phyloP scores from a whole-genome alignment of 2,329 filamentous ascomycete species.

The Claviceps capensis region DNA sequence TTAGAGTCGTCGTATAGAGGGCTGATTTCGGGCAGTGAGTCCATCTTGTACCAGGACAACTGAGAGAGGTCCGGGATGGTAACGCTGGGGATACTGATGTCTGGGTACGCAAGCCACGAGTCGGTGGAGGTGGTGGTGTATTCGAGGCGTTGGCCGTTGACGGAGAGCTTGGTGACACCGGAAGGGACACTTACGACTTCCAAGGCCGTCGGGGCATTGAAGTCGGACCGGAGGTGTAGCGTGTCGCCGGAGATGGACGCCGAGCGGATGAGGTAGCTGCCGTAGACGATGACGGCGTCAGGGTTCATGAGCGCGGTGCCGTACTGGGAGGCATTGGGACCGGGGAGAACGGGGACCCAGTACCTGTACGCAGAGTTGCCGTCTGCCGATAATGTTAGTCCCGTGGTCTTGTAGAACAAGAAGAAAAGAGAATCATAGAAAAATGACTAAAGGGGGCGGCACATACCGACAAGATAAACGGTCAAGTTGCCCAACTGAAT shows the following conservation, averaged over 20 bases:
- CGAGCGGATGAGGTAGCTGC: slow-evolving; percentile 49
- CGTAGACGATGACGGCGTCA: slow-evolving; percentile 43
- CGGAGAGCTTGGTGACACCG: slow-evolving; percentile 27
- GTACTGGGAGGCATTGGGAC: slow-evolving; percentile 14
- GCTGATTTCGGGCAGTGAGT: slow-evolving; percentile 57
- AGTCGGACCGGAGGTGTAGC: slow-evolving; percentile 53
- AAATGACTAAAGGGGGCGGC: neutral
- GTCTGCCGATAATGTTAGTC: slow-evolving; percentile 23
- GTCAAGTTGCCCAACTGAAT: slow-evolving; percentile 24
- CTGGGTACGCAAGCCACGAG: slow-evolving; percentile 35
- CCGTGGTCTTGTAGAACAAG: neutral
- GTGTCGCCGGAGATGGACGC: slow-evolving; percentile 40
- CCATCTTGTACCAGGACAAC: slow-evolving; percentile 54
- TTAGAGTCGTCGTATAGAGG: slow-evolving; percentile 51
- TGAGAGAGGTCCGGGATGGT: slow-evolving; percentile 30
- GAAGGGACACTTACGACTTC: slow-evolving; percentile 53
- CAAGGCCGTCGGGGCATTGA: slow-evolving; percentile 48
- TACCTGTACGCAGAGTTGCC: slow-evolving; percentile 55
- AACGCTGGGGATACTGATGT: slow-evolving; percentile 34
- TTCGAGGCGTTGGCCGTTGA: slow-evolving; percentile 25
- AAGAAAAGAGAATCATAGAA: neutral
- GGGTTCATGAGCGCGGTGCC: slow-evolving; percentile 23
- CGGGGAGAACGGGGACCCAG: slow-evolving; percentile 47
- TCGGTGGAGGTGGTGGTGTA: slow-evolving; percentile 26
- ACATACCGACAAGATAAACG: slow-evolving; percentile 25